These are phyloP conservation scores for Balansia obtecta DNA, from an alignment of 2,329 filamentous ascomycete genomes.

Conservation along the genomic window DNA sequence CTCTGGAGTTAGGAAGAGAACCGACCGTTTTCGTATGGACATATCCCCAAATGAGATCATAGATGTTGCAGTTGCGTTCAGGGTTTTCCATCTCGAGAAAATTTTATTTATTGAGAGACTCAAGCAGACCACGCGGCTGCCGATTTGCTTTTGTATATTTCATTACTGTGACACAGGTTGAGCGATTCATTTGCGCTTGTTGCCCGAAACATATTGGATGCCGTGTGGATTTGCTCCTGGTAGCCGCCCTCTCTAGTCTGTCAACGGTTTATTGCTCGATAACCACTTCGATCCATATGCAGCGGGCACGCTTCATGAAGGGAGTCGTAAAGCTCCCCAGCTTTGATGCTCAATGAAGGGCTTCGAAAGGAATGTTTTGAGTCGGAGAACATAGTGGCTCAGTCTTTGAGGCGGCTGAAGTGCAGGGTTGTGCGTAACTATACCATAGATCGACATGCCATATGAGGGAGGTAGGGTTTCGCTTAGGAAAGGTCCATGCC, in stretches of 20 bases:
- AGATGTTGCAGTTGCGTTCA: constrained; percentile 14
- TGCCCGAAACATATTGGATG: constrained; percentile 14
- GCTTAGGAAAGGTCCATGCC: neutral
- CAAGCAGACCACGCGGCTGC: constrained; percentile 6
- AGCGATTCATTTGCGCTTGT: constrained; percentile 10
- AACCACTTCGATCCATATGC: constrained; percentile 1
- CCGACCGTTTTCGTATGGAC: constrained; percentile 10
- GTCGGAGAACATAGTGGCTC: neutral
- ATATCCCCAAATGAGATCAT: constrained; percentile 12
- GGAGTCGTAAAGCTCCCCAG: neutral
- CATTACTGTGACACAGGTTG: constrained; percentile 10
- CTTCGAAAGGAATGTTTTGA: neutral
- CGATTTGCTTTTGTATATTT: constrained; percentile 10
- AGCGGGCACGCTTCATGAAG: neutral
- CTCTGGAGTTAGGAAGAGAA: constrained; percentile 8
- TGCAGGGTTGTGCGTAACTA: neutral
- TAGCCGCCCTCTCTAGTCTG: neutral
- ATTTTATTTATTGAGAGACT: constrained; percentile 10
- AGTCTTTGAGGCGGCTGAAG: neutral
- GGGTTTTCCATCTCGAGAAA: constrained; percentile 12
- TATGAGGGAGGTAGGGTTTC: neutral
- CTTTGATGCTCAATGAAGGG: neutral
- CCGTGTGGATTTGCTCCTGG: constrained; percentile 13
- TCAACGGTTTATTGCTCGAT: neutral
- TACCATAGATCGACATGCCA: neutral